These are phyloP conservation scores for Iris pallida DNA, from an alignment of 116 monocot species.

Conservation along the genomic window DNA sequence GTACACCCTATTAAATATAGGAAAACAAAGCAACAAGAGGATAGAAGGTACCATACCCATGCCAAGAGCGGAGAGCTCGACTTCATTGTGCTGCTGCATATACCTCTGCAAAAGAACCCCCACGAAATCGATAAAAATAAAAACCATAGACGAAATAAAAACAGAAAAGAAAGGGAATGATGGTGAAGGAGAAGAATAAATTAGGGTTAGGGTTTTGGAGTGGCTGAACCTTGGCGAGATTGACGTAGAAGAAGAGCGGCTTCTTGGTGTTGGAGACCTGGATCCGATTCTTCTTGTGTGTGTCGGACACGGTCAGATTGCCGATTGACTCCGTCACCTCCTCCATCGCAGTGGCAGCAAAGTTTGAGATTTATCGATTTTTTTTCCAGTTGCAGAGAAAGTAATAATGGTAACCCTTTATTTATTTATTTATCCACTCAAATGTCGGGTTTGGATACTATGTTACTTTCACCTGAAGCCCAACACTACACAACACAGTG, in stretches of 20 bases:
- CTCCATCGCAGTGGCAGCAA: slow-evolving; percentile 15
- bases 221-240: slow-evolving; percentile 47
- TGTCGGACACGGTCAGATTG: slow-evolving; percentile 23
- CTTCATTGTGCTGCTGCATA: slow-evolving; percentile 14
- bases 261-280: slow-evolving; percentile 58
- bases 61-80: slow-evolving; percentile 20
- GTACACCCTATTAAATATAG: too few species aligned
- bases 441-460: too few species aligned
- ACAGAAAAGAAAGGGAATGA: too few species aligned
- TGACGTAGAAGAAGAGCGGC: slow-evolving; percentile 61
- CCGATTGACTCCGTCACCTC: slow-evolving; percentile 15
- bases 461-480: too few species aligned
- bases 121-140: background rate
- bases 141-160: too few species aligned
- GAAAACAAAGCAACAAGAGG: too few species aligned
- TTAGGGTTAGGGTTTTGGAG: background rate
- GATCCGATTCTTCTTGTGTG: slow-evolving; percentile 43
- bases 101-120: slow-evolving; percentile 5
- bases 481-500: too few species aligned
- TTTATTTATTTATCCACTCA: too few species aligned
- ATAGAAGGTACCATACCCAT: slow-evolving; percentile 5
- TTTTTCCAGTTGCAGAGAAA: too few species aligned
- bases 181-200: too few species aligned
- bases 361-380: too few species aligned
- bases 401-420: too few species aligned